Evolutionary conservation across 164 flowering plant genomes (phyloP).

Genomic region (Nymphaea thermarum): DNA sequence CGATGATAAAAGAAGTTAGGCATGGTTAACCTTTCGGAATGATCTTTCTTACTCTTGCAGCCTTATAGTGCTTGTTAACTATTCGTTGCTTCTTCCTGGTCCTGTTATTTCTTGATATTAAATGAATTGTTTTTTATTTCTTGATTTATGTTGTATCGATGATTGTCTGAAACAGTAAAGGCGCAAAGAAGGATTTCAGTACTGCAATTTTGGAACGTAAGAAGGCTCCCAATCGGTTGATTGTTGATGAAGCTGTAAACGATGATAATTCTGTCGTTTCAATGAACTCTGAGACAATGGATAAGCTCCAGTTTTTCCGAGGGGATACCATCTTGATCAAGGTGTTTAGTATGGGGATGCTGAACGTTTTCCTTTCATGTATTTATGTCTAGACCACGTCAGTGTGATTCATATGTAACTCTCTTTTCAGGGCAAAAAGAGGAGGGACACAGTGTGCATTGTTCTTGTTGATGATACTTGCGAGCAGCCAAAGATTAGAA

Average conservation of each 20-base stretch:
- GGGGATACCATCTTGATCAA: slow-evolving; percentile 71
- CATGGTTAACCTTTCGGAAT: too few relatives aligned
- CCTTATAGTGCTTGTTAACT: not conserved
- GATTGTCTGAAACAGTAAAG: slow-evolving; percentile 24
- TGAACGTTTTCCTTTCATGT: not conserved
- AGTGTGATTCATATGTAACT: not conserved
- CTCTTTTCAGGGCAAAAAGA: slow-evolving; percentile 15
- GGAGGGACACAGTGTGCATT: slow-evolving; percentile 21
- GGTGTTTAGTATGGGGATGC: slow-evolving; percentile 21
- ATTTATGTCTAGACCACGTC: not conserved
- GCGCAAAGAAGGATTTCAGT: slow-evolving; percentile 66
- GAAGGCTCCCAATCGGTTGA: slow-evolving; percentile 70
- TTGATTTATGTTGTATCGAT: not conserved
- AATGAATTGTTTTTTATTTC: too few relatives aligned
- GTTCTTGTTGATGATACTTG: slow-evolving; percentile 17
- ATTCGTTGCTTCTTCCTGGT: not conserved
- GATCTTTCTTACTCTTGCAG: not conserved
- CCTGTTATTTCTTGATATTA: not conserved
- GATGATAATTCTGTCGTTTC: slow-evolving; percentile 84
- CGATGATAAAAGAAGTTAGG: too few relatives aligned
- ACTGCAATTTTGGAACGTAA: slow-evolving; percentile 80
- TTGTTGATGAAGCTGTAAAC: slow-evolving; percentile 67
- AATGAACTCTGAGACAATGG: slow-evolving; percentile 68
- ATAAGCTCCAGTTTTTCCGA: slow-evolving; percentile 76
- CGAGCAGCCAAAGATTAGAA: slow-evolving; percentile 21